Conservation (phyloP, 2,329 filamentous ascomycete species). For the Dactylellina drechsleri region DNA sequence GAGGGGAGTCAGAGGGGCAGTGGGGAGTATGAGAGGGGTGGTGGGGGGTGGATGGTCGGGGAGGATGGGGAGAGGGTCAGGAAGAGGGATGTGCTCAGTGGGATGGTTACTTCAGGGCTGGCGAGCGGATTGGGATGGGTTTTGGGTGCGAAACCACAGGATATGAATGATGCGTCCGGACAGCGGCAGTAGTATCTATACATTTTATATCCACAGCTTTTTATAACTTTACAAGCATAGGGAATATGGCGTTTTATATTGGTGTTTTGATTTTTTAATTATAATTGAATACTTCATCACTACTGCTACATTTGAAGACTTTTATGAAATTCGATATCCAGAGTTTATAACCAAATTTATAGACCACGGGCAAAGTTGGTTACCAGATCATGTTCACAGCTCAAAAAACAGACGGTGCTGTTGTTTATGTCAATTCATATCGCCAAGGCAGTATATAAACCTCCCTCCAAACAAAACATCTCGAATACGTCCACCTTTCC, state of each 20-base stretch:
- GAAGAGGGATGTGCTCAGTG: slow-evolving; percentile 77
- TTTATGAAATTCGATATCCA: too few relatives aligned
- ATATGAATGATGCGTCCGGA: slow-evolving; percentile 24
- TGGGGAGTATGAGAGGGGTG: slow-evolving; percentile 55
- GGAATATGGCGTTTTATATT: too few relatives aligned
- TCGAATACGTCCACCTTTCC: neutral
- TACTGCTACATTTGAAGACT: too few relatives aligned
- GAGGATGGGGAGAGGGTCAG: slow-evolving; percentile 65
- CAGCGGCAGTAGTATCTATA: neutral
- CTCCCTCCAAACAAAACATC: neutral
- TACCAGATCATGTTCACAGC: too few relatives aligned
- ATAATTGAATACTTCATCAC: too few relatives aligned
- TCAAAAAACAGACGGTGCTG: too few relatives aligned
- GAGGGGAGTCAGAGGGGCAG: slow-evolving; percentile 59
- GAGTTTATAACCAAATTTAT: too few relatives aligned
- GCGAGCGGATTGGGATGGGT: slow-evolving; percentile 76
- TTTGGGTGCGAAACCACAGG: slow-evolving; percentile 68
- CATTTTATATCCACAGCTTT: neutral
- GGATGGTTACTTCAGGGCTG: slow-evolving; percentile 74
- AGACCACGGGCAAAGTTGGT: too few relatives aligned
- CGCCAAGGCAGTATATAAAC: too few relatives aligned
- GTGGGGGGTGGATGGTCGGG: slow-evolving; percentile 55
- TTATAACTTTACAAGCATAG: too few relatives aligned
- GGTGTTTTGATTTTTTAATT: too few relatives aligned
- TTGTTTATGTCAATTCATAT: neutral